A percentile compares a stretch with the other conserved stretches of the same genome.
phyloP scores from a whole-genome alignment of 129 eudicot genomes.

The Lonicera japonica region DNA sequence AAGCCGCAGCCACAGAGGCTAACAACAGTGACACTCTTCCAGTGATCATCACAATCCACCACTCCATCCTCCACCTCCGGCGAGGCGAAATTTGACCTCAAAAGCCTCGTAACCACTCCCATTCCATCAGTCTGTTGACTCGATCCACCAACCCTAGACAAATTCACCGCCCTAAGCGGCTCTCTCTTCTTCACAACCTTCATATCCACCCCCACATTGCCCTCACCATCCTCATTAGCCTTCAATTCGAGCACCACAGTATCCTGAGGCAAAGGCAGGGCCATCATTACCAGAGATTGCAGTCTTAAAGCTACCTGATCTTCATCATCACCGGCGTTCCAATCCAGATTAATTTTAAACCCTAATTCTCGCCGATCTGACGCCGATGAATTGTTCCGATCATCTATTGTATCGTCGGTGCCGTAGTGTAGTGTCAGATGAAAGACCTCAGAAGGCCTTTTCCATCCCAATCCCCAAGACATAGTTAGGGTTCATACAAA shows the following conservation, averaged over 20 bases:
- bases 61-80: slow-evolving; percentile 17
- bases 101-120: slow-evolving; percentile 69
- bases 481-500: slow-evolving; percentile 16
- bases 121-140: slow-evolving; percentile 83
- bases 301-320: slow-evolving; percentile 78
- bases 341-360: slow-evolving; percentile 75
- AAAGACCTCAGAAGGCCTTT: slow-evolving; percentile 74
- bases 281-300: slow-evolving; percentile 92
- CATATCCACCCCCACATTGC: slow-evolving; percentile 62
- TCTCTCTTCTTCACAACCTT: slow-evolving; percentile 88
- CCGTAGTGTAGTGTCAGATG: slow-evolving; percentile 75
- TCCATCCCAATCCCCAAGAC: slow-evolving; percentile 99
- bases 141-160: slow-evolving; percentile 68
- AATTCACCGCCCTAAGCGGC: slow-evolving; percentile 53
- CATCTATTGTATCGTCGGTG: slow-evolving; percentile 38
- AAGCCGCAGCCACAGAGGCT: slow-evolving; percentile 75
- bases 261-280: slow-evolving; percentile 82
- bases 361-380: slow-evolving; percentile 40
- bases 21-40: slow-evolving; percentile 69
- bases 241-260: slow-evolving; percentile 57
- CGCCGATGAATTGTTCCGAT: slow-evolving; percentile 41
- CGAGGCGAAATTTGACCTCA: slow-evolving; percentile 54
- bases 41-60: slow-evolving; percentile 47
- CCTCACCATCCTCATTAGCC: slow-evolving; percentile 12
- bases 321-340: slow-evolving; percentile 95